Evolutionary conservation across 2,329 filamentous ascomycete genomes (phyloP).

Genomic region (Monosporascus sp.): DNA sequence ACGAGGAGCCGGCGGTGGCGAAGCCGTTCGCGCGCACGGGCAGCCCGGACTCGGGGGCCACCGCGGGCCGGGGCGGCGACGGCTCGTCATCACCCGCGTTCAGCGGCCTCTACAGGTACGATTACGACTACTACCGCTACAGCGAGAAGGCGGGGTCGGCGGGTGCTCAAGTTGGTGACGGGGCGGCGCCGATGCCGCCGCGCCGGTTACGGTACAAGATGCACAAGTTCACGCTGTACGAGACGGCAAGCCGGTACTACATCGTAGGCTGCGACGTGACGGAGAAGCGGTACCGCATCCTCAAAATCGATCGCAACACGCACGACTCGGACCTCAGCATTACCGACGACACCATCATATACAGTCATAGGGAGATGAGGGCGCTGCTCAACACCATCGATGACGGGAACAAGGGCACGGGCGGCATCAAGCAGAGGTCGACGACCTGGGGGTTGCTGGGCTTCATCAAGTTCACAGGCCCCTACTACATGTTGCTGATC

Average conservation of each 20-base stretch:
- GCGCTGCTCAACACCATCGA: conserved; percentile 91
- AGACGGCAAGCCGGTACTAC: conserved; percentile 89
- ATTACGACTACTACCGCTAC: conserved; percentile 25
- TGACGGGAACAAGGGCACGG: conserved; percentile 86
- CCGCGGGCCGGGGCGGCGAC: conserved; percentile 11
- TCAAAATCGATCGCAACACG: conserved; percentile 90
- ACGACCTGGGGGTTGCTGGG: conserved; percentile 91
- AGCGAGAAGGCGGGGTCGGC: conserved; percentile 19
- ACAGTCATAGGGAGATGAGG: conserved; percentile 87
- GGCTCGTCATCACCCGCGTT: conserved; percentile 2
- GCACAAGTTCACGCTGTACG: conserved; percentile 97
- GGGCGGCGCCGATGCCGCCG: neutral
- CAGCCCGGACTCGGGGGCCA: conserved; percentile 39
- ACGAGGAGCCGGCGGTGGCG: conserved; percentile 53
- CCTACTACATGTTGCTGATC: conserved; percentile 95
- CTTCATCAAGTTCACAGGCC: conserved; percentile 92
- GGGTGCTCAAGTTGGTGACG: neutral
- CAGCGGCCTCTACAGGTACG: conserved; percentile 17
- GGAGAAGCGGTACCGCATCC: conserved; percentile 80
- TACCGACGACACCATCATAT: conserved; percentile 91
- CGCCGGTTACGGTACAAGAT: conserved; percentile 55
- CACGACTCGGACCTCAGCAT: conserved; percentile 74
- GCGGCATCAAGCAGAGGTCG: conserved; percentile 83
- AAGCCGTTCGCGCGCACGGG: conserved; percentile 51
- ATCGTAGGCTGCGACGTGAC: conserved; percentile 89